Evolutionary conservation across 2,329 filamentous ascomycete genomes (phyloP), one percentile per base, ranked within the genome.

Genomic region (Fusarium multiceps): DNA sequence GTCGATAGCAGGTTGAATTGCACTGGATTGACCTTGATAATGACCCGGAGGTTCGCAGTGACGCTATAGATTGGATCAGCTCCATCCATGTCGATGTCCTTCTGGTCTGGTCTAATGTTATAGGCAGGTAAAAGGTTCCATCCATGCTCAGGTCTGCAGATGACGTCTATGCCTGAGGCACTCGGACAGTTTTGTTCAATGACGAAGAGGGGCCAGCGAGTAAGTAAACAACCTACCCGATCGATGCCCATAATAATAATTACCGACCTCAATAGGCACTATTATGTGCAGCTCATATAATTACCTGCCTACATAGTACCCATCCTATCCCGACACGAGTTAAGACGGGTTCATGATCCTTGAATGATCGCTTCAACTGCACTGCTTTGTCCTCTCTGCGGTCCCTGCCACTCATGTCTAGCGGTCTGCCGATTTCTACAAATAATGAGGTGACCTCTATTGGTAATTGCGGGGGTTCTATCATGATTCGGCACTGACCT

Each of bases 381-480:
- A 48, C 55, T 23, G 59, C 57, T 49, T 59, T 65, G 47, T 43
- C 46, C 23, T 57, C 46, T 57, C 40, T 59, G 23, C 42, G 63
- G 69, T 41, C 66, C 58, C 59, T 73, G 68, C 57, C 72, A 41
- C 51, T 66, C 34, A 50, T 51, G 48, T 59, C 53, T 60, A 32
- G 53, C 60, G 45, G 71, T 74, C 73, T 75, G 73, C 47, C 47
- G 73, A 75, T 75, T 75, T 63, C 57, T 55, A 48, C 55, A 57
- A 66, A 63, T 66, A 70, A 75, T 75, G 70, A 75, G 65, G 73
- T 65, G 73, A 75, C 72, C 60, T 72, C 34, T 37, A 37, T 37
- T 37, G 18, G 34, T n/a, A 11, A 53, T 58, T 67, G 70, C 55
- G 58, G 71, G 71, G 59, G 18, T 56, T 68, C 40, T 55, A 63